Evolutionary conservation across 129 eudicot species (phyloP).

Genomic region (Pittosporum tobira): DNA sequence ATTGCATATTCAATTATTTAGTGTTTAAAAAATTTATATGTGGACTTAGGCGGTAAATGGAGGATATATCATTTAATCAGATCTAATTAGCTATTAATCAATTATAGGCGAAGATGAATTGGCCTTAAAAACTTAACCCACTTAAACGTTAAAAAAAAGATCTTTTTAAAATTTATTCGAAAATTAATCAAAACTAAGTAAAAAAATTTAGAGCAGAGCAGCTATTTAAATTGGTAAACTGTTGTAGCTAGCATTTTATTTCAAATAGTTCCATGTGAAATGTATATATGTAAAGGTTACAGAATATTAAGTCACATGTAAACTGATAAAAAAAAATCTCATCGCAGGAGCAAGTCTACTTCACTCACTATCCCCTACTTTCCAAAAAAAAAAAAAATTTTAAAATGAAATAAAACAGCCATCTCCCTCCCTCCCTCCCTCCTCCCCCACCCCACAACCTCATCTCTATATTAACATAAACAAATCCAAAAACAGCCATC

Average conservation of each 20-base stretch:
- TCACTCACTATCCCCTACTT: constrained; percentile 12
- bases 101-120: too few relatives aligned
- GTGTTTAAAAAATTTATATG: too few relatives aligned
- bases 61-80: not conserved
- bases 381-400: constrained; percentile 3
- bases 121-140: too few relatives aligned
- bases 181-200: too few relatives aligned
- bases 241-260: too few relatives aligned
- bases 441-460: constrained; percentile 17
- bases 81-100: too few relatives aligned
- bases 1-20: too few relatives aligned
- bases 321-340: constrained; percentile 23
- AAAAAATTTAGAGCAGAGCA: too few relatives aligned
- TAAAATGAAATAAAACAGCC: constrained; percentile 4
- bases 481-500: constrained; percentile 29
- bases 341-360: constrained; percentile 19
- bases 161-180: too few relatives aligned
- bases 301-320: constrained; percentile 38
- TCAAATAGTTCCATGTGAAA: constrained; percentile 16
- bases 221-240: too few relatives aligned
- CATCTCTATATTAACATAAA: constrained; percentile 16
- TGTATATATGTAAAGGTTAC: constrained; percentile 10
- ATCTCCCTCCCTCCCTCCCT: constrained; percentile 19
- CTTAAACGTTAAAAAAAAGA: too few relatives aligned
- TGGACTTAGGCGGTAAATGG: too few relatives aligned